Evolutionary conservation across 1,139 yeast genomes (phyloP).

Genomic region (Kodamaea plutei): DNA sequence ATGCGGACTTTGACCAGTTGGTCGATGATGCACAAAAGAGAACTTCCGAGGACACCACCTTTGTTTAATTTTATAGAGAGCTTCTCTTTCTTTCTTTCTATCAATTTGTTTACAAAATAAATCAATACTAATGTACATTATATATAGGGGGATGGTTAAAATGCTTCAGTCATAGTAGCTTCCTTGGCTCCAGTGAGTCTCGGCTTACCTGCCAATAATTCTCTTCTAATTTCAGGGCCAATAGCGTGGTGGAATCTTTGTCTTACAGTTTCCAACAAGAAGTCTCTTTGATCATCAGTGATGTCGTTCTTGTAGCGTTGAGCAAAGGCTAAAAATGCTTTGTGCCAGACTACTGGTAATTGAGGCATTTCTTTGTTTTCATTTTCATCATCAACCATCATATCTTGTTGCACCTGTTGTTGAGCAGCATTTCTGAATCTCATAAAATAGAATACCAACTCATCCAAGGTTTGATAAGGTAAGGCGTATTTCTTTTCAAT

Average conservation of each 20-base stretch:
- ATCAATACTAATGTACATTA: no score
- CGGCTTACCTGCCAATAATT: constrained; percentile 73
- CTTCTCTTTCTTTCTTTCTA: no score
- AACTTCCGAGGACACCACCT: constrained; percentile 16
- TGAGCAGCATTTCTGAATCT: constrained; percentile 64
- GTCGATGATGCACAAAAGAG: constrained; percentile 42
- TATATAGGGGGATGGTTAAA: no score
- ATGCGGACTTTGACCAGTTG: constrained; percentile 36
- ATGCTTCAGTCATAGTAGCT: constrained; percentile 39
- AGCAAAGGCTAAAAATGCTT: constrained; percentile 88
- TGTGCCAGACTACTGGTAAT: constrained; percentile 96
- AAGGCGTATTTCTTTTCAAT: constrained; percentile 93
- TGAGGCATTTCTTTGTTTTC: constrained; percentile 37
- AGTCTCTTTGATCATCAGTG: constrained; percentile 95
- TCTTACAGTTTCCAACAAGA: constrained; percentile 83
- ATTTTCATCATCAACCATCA: constrained; percentile 29
- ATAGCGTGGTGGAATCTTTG: constrained; percentile 85
- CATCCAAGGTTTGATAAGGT: constrained; percentile 95
- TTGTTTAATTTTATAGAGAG: constrained; percentile 1
- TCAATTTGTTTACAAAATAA: no score
- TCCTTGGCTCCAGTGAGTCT: constrained; percentile 33
- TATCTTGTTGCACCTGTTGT: constrained; percentile 24
- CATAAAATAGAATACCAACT: constrained; percentile 92
- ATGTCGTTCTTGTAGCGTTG: constrained; percentile 95
- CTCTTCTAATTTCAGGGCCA: constrained; percentile 94